A percentile compares a stretch with the other conserved stretches of the same genome.
These are phyloP conservation scores for Vitis cinerea DNA, from an alignment of 164 flowering plant species.

Conservation along the genomic window DNA sequence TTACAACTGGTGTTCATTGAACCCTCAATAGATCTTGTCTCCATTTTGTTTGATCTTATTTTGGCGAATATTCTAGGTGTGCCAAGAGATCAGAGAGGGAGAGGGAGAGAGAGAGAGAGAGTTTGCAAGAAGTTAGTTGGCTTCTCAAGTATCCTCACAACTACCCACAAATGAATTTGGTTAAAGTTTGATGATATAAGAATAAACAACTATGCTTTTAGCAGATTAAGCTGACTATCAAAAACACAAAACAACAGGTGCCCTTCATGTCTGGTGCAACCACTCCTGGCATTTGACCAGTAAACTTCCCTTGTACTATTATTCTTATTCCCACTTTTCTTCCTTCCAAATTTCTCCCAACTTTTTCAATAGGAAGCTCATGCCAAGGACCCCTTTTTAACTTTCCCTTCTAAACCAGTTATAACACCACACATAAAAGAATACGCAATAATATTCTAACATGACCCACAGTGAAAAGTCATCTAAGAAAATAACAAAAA, in stretches of 20 bases:
- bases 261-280: conserved; percentile 22
- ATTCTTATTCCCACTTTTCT: not conserved
- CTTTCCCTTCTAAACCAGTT: not conserved
- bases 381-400: not conserved
- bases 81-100: too few species aligned
- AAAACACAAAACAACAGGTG: not conserved
- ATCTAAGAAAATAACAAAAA: not conserved
- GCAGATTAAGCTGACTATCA: conserved; percentile 3
- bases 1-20: not conserved
- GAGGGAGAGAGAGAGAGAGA: conserved; percentile 3
- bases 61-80: not conserved
- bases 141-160: conserved; percentile 22
- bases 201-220: not conserved
- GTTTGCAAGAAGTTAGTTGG: conserved; percentile 11
- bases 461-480: conserved; percentile 2
- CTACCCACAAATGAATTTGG: conserved; percentile 13
- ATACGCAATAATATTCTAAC: not conserved
- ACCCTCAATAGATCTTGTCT: not conserved
- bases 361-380: too few species aligned
- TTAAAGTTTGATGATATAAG: conserved; percentile 5
- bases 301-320: conserved; percentile 1
- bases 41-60: not conserved
- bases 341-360: not conserved
- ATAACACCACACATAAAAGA: not conserved
- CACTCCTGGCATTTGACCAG: conserved; percentile 12